Conservation (phyloP, 306 rosid genomes). For the Vicia faba region DNA sequence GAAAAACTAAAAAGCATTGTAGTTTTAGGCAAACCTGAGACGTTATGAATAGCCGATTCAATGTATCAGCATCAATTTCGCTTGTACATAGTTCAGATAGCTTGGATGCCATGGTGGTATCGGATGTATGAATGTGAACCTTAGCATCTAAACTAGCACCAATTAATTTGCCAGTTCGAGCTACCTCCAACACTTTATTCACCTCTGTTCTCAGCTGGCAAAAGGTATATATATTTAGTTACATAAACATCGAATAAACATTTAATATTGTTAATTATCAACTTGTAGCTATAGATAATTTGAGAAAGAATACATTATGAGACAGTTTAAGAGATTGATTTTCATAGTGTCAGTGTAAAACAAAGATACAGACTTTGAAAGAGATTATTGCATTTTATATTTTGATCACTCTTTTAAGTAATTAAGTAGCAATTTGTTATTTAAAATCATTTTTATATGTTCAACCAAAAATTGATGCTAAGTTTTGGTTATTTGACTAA, state of each 20-base stretch:
- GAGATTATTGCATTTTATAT: constrained; percentile 16
- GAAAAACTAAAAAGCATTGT: constrained; percentile 7
- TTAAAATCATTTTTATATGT: constrained; percentile 3
- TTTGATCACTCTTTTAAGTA: constrained; percentile 21
- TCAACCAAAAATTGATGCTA: neutral
- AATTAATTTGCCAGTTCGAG: constrained; percentile 73
- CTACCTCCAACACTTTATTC: constrained; percentile 83
- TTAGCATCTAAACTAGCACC: constrained; percentile 97
- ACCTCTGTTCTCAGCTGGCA: constrained; percentile 93
- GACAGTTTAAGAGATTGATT: neutral
- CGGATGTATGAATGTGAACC: constrained; percentile 66
- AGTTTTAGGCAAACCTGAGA: constrained; percentile 69
- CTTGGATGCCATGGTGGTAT: constrained; percentile 61
- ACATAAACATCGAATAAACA: too few relatives aligned
- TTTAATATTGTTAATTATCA: neutral
- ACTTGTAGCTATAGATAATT: neutral
- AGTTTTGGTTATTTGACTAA: neutral
- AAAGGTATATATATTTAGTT: too few relatives aligned
- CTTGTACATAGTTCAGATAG: constrained; percentile 63
- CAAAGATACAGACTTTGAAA: constrained; percentile 14
- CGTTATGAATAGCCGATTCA: constrained; percentile 75
- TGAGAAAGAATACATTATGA: neutral
- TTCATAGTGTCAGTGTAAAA: neutral
- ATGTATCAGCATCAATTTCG: constrained; percentile 66
- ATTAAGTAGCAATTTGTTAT: constrained; percentile 1